A percentile compares a stretch with the other conserved stretches of the same genome.
Conservation (phyloP, 2,329 filamentous ascomycete genomes). For the Fusarium hostae region DNA sequence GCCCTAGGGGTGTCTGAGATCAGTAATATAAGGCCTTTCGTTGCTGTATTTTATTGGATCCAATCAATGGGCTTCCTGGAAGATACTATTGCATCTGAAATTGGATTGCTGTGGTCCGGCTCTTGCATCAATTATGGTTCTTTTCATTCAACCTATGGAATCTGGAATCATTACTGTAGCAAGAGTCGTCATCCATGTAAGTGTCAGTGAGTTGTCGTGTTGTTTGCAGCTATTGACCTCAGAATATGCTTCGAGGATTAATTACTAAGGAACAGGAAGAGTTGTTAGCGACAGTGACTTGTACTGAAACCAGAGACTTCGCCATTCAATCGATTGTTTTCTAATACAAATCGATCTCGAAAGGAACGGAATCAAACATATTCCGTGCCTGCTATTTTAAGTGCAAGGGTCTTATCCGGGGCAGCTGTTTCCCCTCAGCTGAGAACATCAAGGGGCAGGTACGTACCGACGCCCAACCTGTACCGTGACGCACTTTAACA, state of each 20-base stretch:
- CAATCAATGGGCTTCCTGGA: not conserved
- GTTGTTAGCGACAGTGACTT: not conserved
- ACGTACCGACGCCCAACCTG: constrained; percentile 22
- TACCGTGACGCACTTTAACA: constrained; percentile 33
- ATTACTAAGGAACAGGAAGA: not conserved
- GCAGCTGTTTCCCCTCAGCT: constrained; percentile 7
- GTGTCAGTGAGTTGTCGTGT: not conserved
- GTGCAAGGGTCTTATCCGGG: not conserved
- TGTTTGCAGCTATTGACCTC: not conserved
- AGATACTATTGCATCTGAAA: not conserved
- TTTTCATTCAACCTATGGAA: not conserved
- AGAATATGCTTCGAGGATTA: not conserved
- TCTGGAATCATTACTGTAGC: not conserved
- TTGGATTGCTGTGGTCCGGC: not conserved
- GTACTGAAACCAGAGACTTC: not conserved
- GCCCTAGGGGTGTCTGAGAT: not conserved
- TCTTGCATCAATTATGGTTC: not conserved
- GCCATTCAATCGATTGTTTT: not conserved
- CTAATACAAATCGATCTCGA: not conserved
- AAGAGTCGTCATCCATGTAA: not conserved
- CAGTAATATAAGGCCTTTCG: not conserved
- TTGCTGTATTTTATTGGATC: not conserved
- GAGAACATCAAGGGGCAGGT: constrained; percentile 19
- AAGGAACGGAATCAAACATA: constrained; percentile 1
- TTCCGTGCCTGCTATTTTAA: not conserved